Percentiles rank a stretch among this genome's conserved stretches.
phyloP scores from a whole-genome alignment of 2,329 filamentous ascomycete species.

The Celoporthe dispersa region DNA sequence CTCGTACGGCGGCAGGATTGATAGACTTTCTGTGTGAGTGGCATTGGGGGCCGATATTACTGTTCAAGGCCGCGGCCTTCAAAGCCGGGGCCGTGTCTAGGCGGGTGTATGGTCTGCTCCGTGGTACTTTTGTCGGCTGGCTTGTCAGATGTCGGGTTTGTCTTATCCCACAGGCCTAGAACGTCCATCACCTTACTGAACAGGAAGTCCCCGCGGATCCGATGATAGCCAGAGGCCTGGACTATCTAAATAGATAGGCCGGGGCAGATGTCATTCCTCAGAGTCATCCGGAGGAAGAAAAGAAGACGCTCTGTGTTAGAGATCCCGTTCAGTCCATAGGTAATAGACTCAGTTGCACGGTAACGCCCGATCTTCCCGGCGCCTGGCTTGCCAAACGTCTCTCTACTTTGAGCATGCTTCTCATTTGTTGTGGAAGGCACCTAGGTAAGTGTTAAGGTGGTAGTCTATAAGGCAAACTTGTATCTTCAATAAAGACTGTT shows the following conservation, averaged over 20 bases:
- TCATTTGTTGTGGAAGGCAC: background rate
- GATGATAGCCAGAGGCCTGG: background rate
- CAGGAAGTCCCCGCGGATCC: background rate
- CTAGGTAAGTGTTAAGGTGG: too few relatives aligned
- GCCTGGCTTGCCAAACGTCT: background rate
- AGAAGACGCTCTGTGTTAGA: too few relatives aligned
- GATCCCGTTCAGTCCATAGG: background rate
- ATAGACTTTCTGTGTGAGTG: constrained; percentile 24
- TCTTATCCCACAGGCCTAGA: background rate
- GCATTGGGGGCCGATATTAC: constrained; percentile 19
- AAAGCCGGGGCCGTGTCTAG: background rate
- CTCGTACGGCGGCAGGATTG: constrained; percentile 25
- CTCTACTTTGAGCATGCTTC: background rate
- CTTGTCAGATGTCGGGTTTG: background rate
- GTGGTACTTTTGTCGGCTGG: background rate
- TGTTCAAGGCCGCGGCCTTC: background rate
- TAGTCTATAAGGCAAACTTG: too few relatives aligned
- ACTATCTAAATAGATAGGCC: background rate
- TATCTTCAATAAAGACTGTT: too few relatives aligned
- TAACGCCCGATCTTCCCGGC: background rate
- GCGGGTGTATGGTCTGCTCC: background rate
- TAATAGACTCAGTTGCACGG: background rate
- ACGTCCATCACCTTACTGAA: background rate
- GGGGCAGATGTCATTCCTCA: background rate
- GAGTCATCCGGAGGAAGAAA: background rate